Evolutionary conservation across 805 yeast species (phyloP).

Genomic region (Ascoidea tarda): DNA sequence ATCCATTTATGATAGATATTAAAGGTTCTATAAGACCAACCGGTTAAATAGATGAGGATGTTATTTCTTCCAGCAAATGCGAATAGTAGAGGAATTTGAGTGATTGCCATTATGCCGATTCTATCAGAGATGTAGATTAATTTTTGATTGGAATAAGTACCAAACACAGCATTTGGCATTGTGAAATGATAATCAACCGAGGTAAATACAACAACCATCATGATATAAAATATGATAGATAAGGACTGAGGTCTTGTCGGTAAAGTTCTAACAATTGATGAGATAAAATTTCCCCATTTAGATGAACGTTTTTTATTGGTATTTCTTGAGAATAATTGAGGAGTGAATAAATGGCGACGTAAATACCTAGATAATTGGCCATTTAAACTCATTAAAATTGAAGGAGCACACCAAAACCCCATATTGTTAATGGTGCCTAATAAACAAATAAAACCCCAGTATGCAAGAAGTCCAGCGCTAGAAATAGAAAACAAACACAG

Average conservation of each 20-base stretch:
- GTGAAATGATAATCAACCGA: conserved; percentile 16
- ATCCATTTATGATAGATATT: conserved; percentile 26
- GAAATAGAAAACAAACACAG: conserved; percentile 8
- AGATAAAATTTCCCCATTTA: conserved; percentile 2
- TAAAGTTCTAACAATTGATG: conserved; percentile 12
- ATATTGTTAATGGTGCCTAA: conserved; percentile 16
- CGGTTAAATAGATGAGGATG: conserved; percentile 17
- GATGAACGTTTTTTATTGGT: conserved; percentile 1
- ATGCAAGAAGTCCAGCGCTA: conserved; percentile 17
- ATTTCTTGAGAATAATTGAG: conserved; percentile 15
- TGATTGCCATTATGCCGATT: conserved; percentile 29
- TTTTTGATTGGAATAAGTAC: conserved; percentile 15
- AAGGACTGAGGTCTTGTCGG: conserved; percentile 21
- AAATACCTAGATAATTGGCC: conserved; percentile 16
- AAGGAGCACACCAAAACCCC: conserved; percentile 22
- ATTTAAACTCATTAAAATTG: conserved; percentile 13
- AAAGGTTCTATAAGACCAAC: conserved; percentile 21
- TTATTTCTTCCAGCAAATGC: conserved; percentile 23
- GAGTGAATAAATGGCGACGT: conserved; percentile 19
- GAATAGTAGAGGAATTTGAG: conserved; percentile 22
- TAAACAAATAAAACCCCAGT: conserved; percentile 19
- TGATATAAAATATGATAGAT: conserved; percentile 16
- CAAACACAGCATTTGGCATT: conserved; percentile 18
- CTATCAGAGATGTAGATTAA: conserved; percentile 27
- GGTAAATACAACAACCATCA: conserved; percentile 16